These are phyloP conservation scores for Aspergillus cavernicola DNA, from an alignment of 495 filamentous ascomycete genomes.

Conservation along the genomic window DNA sequence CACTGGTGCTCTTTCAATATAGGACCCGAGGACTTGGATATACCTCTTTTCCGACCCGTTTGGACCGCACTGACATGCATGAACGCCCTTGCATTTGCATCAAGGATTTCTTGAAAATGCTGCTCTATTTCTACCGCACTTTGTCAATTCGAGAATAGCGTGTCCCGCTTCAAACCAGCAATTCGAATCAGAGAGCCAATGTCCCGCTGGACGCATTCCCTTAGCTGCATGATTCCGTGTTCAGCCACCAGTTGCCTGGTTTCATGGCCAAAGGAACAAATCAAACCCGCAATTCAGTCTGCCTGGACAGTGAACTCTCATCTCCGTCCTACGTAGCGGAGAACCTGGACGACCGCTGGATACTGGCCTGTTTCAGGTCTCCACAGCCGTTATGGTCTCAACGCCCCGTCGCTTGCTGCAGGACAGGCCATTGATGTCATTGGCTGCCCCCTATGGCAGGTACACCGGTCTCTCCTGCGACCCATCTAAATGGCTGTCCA, in stretches of 20 bases:
- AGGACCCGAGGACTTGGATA: conserved; percentile 31
- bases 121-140: not conserved
- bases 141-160: conserved; percentile 4
- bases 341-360: not conserved
- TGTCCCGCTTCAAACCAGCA: conserved; percentile 1
- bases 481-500: conserved; percentile 11
- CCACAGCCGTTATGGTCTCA: conserved; percentile 11
- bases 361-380: conserved; percentile 3
- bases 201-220: not conserved
- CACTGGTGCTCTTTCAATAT: conserved; percentile 10
- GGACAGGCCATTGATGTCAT: conserved; percentile 5
- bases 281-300: not conserved
- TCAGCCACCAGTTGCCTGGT: not conserved
- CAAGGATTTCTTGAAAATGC: not conserved
- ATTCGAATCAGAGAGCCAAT: conserved; percentile 1
- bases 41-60: conserved; percentile 10
- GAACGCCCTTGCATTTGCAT: conserved; percentile 19
- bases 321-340: not conserved
- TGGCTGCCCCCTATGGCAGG: conserved; percentile 13
- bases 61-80: conserved; percentile 25
- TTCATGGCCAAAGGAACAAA: not conserved
- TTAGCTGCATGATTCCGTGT: not conserved
- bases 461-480: conserved; percentile 13
- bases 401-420: conserved; percentile 9
- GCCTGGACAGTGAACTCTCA: not conserved